Percentiles rank a stretch among this genome's conserved stretches.
Evolutionary conservation across 352 stramenopile genomes (phyloP).

Genomic region (Pythium phragmiticola): DNA sequence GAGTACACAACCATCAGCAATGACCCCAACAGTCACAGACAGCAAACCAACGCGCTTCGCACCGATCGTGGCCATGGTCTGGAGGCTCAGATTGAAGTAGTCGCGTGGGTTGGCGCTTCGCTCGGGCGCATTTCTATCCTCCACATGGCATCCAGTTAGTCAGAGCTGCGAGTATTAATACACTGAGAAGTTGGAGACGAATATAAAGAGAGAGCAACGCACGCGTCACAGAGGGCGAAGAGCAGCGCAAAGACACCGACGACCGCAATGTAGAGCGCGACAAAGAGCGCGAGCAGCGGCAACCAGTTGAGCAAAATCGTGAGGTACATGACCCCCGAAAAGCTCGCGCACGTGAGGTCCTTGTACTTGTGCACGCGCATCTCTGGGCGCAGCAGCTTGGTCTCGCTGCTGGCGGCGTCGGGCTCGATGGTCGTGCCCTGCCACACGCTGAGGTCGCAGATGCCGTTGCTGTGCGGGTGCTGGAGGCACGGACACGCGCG

Average conservation of each 20-base stretch:
- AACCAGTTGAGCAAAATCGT: slow-evolving; percentile 49
- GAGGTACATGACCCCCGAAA: slow-evolving; percentile 49
- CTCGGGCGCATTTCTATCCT: slow-evolving; percentile 11
- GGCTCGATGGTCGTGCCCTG: slow-evolving; percentile 49
- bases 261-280: slow-evolving; percentile 43
- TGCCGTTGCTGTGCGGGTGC: slow-evolving; percentile 29
- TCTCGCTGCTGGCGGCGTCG: slow-evolving; percentile 14
- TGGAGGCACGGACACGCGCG: slow-evolving; percentile 35
- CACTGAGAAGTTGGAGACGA: background rate
- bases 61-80: slow-evolving; percentile 64
- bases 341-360: slow-evolving; percentile 32
- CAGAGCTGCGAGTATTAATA: no score
- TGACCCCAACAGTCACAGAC: background rate
- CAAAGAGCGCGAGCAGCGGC: slow-evolving; percentile 44
- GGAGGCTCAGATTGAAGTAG: slow-evolving; percentile 63
- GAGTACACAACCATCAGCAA: background rate
- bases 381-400: slow-evolving; percentile 38
- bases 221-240: slow-evolving; percentile 43
- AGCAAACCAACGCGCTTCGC: background rate
- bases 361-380: slow-evolving; percentile 54
- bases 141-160: background rate
- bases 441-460: slow-evolving; percentile 59
- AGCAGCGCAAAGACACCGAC: slow-evolving; percentile 50
- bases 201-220: background rate
- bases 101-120: slow-evolving; percentile 28